phyloP scores from a whole-genome alignment of 495 filamentous ascomycete species.

The Rusavskia elegans region DNA sequence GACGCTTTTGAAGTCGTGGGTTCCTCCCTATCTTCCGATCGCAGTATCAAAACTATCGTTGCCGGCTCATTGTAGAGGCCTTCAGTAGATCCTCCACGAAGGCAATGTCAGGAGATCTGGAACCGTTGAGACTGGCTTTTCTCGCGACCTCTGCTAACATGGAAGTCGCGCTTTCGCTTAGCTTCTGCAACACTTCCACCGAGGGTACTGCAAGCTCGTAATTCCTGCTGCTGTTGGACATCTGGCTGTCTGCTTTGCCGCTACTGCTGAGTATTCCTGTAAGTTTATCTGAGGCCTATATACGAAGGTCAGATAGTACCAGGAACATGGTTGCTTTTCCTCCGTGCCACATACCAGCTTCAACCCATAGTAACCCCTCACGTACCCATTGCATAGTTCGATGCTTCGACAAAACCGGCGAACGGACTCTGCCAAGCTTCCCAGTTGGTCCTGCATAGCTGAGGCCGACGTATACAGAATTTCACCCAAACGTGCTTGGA shows the following conservation, averaged over 20 bases:
- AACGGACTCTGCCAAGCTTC: conserved; percentile 45
- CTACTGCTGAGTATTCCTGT: background rate
- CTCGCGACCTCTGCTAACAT: conserved; percentile 65
- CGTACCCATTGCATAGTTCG: conserved; percentile 83
- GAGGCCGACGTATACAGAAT: conserved; percentile 50
- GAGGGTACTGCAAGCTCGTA: conserved; percentile 14
- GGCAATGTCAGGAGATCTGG: conserved; percentile 56
- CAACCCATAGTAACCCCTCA: conserved; percentile 84
- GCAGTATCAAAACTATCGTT: background rate
- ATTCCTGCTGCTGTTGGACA: background rate
- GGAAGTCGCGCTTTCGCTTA: conserved; percentile 56
- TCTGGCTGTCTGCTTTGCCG: background rate
- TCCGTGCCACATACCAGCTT: conserved; percentile 42
- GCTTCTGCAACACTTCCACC: conserved; percentile 39
- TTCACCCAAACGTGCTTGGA: conserved; percentile 81
- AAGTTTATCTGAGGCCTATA: conserved; percentile 11
- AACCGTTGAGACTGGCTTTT: conserved; percentile 47
- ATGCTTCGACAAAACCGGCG: conserved; percentile 77
- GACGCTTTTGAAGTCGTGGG: too few species aligned
- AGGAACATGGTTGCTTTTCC: background rate
- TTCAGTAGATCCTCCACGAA: conserved; percentile 57
- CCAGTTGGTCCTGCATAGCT: conserved; percentile 11
- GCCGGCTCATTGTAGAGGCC: background rate
- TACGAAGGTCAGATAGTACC: background rate
- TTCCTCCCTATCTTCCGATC: background rate